These are phyloP conservation scores for Tardiomyces blankii DNA, from an alignment of 1,139 yeast species.

Conservation along the genomic window DNA sequence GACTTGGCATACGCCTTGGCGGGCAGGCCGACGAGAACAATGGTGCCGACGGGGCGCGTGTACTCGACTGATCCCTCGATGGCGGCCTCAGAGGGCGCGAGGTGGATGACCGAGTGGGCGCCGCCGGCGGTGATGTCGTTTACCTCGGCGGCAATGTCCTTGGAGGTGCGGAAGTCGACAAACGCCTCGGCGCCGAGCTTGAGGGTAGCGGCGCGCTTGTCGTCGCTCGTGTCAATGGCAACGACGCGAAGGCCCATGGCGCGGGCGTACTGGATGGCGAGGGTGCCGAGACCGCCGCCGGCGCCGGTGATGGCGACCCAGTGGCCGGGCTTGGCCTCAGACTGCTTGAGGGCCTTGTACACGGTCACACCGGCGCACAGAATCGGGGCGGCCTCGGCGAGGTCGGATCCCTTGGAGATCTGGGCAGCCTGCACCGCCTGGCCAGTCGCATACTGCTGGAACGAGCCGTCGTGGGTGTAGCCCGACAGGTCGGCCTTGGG, in stretches of 20 bases:
- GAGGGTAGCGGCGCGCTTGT: slow-evolving; percentile 44
- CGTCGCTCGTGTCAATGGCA: slow-evolving; percentile 68
- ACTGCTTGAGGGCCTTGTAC: slow-evolving; percentile 69
- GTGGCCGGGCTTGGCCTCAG: slow-evolving; percentile 55
- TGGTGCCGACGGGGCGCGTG: slow-evolving; percentile 66
- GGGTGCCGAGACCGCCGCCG: slow-evolving; percentile 75
- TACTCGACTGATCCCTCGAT: slow-evolving; percentile 57
- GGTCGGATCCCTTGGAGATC: slow-evolving; percentile 58
- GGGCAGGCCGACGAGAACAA: slow-evolving; percentile 74
- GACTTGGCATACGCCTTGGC: slow-evolving; percentile 55
- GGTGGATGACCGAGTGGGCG: slow-evolving; percentile 72
- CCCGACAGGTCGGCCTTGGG: slow-evolving; percentile 60
- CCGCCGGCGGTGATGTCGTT: slow-evolving; percentile 54
- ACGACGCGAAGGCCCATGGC: slow-evolving; percentile 74
- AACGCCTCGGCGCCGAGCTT: slow-evolving; percentile 59
- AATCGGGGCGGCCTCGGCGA: slow-evolving; percentile 68
- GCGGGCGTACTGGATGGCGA: slow-evolving; percentile 71
- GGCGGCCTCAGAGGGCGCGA: slow-evolving; percentile 68
- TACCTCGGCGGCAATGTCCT: slow-evolving; percentile 29
- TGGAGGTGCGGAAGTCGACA: slow-evolving; percentile 43
- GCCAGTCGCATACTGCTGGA: slow-evolving; percentile 79
- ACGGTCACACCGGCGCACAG: slow-evolving; percentile 78
- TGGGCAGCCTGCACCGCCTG: slow-evolving; percentile 80
- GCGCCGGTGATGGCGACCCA: slow-evolving; percentile 81
- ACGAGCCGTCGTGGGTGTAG: slow-evolving; percentile 71